Percentiles rank a stretch among this genome's conserved stretches.
phyloP scores from a whole-genome alignment of 176 grass and related monocot species.

The Alloteropsis semialata region DNA sequence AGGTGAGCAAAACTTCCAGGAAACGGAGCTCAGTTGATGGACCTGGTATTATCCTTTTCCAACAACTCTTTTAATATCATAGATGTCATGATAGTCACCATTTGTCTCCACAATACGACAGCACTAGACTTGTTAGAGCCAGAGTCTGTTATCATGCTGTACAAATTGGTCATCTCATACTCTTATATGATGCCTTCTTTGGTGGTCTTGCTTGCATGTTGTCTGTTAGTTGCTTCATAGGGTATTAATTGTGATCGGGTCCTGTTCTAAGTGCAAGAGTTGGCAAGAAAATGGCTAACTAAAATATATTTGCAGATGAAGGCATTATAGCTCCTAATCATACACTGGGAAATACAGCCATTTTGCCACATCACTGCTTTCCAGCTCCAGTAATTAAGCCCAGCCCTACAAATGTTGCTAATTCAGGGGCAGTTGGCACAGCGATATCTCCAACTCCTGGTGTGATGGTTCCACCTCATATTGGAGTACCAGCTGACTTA shows the following conservation, averaged over 20 bases:
- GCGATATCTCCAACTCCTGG: conserved; percentile 24
- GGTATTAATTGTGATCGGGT: neutral
- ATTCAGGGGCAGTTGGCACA: conserved; percentile 40
- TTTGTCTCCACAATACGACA: neutral
- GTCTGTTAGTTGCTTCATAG: neutral
- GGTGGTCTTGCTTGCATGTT: neutral
- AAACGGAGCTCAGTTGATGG: conserved; percentile 51
- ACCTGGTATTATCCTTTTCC: conserved; percentile 40
- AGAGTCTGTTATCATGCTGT: neutral
- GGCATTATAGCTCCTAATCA: conserved; percentile 36
- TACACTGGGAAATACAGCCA: conserved; percentile 32
- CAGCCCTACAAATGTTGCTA: conserved; percentile 37
- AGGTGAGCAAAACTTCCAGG: conserved; percentile 45
- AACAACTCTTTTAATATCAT: neutral
- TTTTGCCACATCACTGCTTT: conserved; percentile 43
- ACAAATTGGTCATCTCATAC: neutral
- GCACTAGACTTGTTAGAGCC: neutral
- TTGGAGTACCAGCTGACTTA: conserved; percentile 49
- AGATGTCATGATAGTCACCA: neutral
- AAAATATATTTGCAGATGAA: conserved; percentile 38
- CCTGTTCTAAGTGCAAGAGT: conserved; percentile 25
- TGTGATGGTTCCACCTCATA: conserved; percentile 33
- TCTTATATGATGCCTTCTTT: conserved; percentile 11
- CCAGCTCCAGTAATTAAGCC: conserved; percentile 54
- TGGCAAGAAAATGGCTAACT: conserved; percentile 22